Conservation (phyloP, 1,284 basidiomycete species). For the Singerocomus inundabilis region DNA sequence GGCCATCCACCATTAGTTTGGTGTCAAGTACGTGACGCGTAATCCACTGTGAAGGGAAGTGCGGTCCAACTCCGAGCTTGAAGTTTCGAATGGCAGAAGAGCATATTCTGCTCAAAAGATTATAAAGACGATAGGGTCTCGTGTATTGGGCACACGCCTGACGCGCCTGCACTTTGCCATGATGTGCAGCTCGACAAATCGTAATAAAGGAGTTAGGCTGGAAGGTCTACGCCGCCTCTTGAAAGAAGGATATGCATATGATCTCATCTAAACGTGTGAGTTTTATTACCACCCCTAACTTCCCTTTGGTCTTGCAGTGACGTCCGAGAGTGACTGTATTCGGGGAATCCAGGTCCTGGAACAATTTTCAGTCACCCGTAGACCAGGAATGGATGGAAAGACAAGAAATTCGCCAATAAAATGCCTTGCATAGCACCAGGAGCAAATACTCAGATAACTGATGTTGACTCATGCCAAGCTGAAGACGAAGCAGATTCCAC, state of each 20-base stretch:
- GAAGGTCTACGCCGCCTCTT: constrained; percentile 2
- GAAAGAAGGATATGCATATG: constrained; percentile 14
- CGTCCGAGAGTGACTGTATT: constrained; percentile 62
- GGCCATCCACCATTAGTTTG: constrained; percentile 13
- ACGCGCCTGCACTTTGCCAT: constrained; percentile 10
- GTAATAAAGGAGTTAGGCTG: neutral
- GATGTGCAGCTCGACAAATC: constrained; percentile 4
- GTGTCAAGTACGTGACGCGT: neutral
- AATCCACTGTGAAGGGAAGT: neutral
- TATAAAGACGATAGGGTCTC: constrained; percentile 6
- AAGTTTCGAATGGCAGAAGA: constrained; percentile 18
- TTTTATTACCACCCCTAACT: constrained; percentile 67
- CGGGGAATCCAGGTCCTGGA: constrained; percentile 37
- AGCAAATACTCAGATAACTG: neutral
- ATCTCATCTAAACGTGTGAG: constrained; percentile 61
- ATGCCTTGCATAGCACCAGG: neutral
- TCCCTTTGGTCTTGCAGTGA: constrained; percentile 68
- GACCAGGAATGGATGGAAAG: neutral
- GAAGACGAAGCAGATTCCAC: constrained; percentile 10
- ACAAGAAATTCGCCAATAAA: neutral
- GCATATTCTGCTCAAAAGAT: constrained; percentile 26
- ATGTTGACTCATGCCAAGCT: neutral
- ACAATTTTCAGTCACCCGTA: constrained; percentile 15
- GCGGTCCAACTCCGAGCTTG: neutral
- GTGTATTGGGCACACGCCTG: constrained; percentile 10